Evolutionary conservation across 371 early-diverging fungal species (phyloP).

Genomic region (Nosema muscidifuracis): DNA sequence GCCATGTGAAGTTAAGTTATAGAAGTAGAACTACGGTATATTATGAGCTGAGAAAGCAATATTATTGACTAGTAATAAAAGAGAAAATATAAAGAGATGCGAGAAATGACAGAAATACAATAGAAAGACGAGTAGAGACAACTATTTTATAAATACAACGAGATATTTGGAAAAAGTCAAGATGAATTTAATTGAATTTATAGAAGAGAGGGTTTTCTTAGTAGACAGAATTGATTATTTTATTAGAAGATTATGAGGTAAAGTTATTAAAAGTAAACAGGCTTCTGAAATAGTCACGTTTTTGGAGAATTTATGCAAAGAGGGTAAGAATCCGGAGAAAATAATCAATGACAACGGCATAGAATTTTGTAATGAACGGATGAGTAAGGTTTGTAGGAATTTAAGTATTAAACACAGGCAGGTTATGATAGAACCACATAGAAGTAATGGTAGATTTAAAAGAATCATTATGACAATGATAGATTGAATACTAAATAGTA

Average conservation of each 20-base stretch:
- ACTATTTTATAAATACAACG: neutral
- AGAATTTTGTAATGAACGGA: too few species aligned
- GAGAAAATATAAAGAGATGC: slow-evolving; percentile 18
- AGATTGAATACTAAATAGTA: neutral
- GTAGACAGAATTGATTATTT: slow-evolving; percentile 16
- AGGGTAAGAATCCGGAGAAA: too few species aligned
- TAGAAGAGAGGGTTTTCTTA: neutral
- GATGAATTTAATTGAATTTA: neutral
- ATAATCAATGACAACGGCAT: too few species aligned
- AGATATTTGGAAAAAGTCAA: neutral
- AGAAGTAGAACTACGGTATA: neutral
- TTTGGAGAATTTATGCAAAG: too few species aligned
- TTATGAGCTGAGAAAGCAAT: neutral
- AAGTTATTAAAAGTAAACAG: slow-evolving; percentile 1
- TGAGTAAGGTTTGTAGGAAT: too few species aligned
- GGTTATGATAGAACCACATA: neutral
- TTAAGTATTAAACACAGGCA: neutral
- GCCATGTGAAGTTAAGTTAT: slow-evolving; percentile 16
- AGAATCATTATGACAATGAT: neutral
- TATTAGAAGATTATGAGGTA: slow-evolving; percentile 6
- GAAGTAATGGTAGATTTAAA: slow-evolving; percentile 1
- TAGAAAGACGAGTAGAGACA: neutral
- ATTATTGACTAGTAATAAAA: slow-evolving; percentile 19
- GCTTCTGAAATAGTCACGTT: neutral
- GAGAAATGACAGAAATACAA: slow-evolving; percentile 19